phyloP scores from a whole-genome alignment of 495 filamentous ascomycete genomes.

The Aspergillus kassunensis region DNA sequence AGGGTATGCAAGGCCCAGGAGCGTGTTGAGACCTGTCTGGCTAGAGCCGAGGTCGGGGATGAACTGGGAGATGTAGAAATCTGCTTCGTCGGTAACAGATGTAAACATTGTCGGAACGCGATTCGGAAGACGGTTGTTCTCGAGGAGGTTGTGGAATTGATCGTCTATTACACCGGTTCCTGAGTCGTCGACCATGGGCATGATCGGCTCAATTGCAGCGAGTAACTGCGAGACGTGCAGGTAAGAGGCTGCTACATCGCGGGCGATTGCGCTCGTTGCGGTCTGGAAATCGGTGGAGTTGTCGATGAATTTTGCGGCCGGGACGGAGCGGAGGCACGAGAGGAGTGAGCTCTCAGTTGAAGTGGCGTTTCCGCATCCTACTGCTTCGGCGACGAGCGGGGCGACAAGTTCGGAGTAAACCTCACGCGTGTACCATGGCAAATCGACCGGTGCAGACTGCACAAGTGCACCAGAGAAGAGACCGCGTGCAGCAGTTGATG shows the following conservation, averaged over 20 bases:
- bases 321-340: slow-evolving; percentile 24
- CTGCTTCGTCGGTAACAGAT: slow-evolving; percentile 25
- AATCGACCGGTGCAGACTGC: slow-evolving; percentile 24
- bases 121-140: slow-evolving; percentile 15
- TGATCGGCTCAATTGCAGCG: slow-evolving; percentile 25
- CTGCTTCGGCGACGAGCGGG: slow-evolving; percentile 20
- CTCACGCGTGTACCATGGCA: slow-evolving; percentile 27
- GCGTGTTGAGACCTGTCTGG: slow-evolving; percentile 7
- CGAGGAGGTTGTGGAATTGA: slow-evolving; percentile 28
- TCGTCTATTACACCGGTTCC: slow-evolving; percentile 25
- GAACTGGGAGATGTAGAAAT: slow-evolving; percentile 14
- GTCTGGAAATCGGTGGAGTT: slow-evolving; percentile 21
- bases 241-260: slow-evolving; percentile 12
- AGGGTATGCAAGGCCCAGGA: slow-evolving; percentile 18
- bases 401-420: slow-evolving; percentile 22
- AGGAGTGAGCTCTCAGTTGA: slow-evolving; percentile 16
- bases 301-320: slow-evolving; percentile 22
- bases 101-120: slow-evolving; percentile 31
- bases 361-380: slow-evolving; percentile 22
- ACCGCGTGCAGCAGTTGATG: slow-evolving; percentile 28
- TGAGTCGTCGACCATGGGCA: slow-evolving; percentile 27
- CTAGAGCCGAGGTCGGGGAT: slow-evolving; percentile 17
- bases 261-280: slow-evolving; percentile 8
- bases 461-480: slow-evolving; percentile 31
- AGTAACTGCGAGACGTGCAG: slow-evolving; percentile 21